Evolutionary conservation across 108 stramenopile genomes (phyloP), one percentile per base, ranked within the genome.

Genomic region (Conticribra guillardii): DNA sequence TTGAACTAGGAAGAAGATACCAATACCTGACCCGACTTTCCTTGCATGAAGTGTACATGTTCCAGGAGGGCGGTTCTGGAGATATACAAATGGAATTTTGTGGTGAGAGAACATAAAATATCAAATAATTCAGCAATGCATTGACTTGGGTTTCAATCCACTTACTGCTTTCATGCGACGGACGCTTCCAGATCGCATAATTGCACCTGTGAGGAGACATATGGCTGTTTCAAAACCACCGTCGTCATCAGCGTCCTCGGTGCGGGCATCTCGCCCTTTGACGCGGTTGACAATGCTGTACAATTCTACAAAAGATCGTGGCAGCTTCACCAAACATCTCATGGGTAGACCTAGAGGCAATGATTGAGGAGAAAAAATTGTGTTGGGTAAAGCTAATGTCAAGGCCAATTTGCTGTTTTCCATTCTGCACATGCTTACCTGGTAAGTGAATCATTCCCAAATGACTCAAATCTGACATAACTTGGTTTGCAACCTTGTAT

Each of bases 1-100:
- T 60, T 92, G 93, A 15, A 93, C 85, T 11, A 97, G 84, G 73
- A 97, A 96, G 64, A 95, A 94, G 8, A 96, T 87, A 0, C 96
- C 96, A 30, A 96, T 84, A 17, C 95, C 96, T 18, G 93, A 93
- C 8, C 93, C 91, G 60, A 71, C 77, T 45, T 92, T 87, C 44
- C 91, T 69, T 4, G 94, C 90, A 65, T 94, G 91, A 0, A 91
- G 41, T 1, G 96, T 97, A 55, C 96, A 97, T 16, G 89, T 85
- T 16, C 94, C 96, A 27, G 89, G 84, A 8, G 86, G 81, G 0
- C 84, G 85, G 57, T 60, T 64, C 41, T 77, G 34, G 74, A 58
- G 24, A 47, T 54, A 16, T 61, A 76, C 31, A 67, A 52, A 11
- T 11, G 51, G 15, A 64, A 30, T 52, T 18, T 9, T 26, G 2